Conservation (phyloP, 345 rosid species). For the Diplotaxis tenuifolia region DNA sequence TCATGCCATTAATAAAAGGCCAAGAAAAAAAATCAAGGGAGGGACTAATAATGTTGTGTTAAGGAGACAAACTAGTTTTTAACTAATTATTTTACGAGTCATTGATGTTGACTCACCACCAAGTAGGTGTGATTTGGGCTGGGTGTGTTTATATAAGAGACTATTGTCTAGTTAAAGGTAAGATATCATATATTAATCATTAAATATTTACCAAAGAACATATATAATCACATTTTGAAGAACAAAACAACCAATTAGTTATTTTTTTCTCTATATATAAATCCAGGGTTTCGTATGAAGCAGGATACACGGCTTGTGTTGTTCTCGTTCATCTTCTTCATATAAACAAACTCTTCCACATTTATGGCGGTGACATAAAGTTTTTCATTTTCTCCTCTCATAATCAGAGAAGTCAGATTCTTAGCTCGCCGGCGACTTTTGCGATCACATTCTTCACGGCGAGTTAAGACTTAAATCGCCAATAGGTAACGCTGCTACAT, state of each 20-base stretch:
- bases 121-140: background rate
- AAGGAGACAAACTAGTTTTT: background rate
- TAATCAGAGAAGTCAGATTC: background rate
- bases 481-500: background rate
- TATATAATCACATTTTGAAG: background rate
- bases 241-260: background rate
- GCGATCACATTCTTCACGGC: background rate
- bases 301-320: background rate
- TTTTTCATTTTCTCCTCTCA: background rate
- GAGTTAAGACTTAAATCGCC: background rate
- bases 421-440: background rate
- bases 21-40: background rate
- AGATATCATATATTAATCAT: background rate
- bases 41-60: background rate
- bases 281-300: background rate
- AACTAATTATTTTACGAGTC: background rate
- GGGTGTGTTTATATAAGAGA: background rate
- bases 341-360: background rate
- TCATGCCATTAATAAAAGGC: background rate
- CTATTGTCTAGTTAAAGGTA: background rate
- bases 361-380: background rate
- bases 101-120: background rate
- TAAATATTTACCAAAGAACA: background rate
- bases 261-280: background rate
- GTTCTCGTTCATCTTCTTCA: background rate